Percentiles rank a stretch among this genome's conserved stretches.
These are phyloP conservation scores for Entophlyctis luteolus DNA, from an alignment of 192 early-diverging fungal genomes.

Conservation along the genomic window DNA sequence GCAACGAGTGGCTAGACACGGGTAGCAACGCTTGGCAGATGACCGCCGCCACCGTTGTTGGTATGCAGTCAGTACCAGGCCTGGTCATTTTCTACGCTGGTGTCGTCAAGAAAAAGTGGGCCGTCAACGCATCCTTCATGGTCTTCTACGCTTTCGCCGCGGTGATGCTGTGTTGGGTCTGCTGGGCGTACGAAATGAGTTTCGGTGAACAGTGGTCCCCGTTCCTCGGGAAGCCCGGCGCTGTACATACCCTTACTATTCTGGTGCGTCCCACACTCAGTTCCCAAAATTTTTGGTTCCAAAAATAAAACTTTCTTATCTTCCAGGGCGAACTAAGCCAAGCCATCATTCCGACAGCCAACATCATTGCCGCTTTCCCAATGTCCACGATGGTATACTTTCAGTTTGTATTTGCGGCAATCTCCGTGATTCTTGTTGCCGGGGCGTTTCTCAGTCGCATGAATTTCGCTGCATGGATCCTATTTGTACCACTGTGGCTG, in stretches of 20 bases:
- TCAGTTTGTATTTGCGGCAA: constrained; percentile 85
- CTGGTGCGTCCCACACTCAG: neutral
- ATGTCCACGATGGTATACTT: constrained; percentile 31
- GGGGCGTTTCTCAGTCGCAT: constrained; percentile 86
- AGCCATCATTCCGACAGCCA: neutral
- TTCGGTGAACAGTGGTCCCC: neutral
- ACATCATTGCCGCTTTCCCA: constrained; percentile 47
- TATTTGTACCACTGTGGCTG: constrained; percentile 90
- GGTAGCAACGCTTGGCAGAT: neutral
- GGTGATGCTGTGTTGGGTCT: neutral
- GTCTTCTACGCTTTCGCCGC: neutral
- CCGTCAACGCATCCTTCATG: neutral
- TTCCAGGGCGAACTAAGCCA: neutral
- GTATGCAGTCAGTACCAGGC: constrained; percentile 62
- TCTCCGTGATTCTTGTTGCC: constrained; percentile 86
- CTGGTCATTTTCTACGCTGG: constrained; percentile 96
- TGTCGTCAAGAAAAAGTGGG: too few species aligned
- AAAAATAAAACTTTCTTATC: too few species aligned
- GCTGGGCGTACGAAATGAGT: neutral
- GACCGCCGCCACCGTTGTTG: neutral
- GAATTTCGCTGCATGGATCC: constrained; percentile 75
- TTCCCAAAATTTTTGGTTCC: too few species aligned
- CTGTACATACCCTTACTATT: neutral
- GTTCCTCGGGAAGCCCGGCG: neutral
- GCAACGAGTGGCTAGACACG: neutral